Evolutionary conservation across 805 yeast species (phyloP).

Genomic region (Zygoascus flipseniorum): DNA sequence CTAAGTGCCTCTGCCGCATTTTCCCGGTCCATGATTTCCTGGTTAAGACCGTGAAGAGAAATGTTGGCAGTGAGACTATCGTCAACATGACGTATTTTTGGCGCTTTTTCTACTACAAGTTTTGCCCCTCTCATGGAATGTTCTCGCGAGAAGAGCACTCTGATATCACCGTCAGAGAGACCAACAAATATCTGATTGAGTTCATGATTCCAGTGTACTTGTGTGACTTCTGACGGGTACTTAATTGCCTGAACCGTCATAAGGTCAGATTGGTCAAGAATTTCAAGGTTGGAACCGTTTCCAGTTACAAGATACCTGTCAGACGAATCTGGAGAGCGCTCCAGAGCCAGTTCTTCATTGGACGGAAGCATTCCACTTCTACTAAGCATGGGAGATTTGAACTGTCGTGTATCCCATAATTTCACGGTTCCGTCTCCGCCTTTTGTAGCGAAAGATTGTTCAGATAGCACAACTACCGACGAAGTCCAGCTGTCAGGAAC

Average conservation of each 20-base stretch:
- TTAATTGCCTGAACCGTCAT: slow-evolving; percentile 14
- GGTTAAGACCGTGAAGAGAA: slow-evolving; percentile 22
- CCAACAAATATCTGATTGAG: slow-evolving; percentile 28
- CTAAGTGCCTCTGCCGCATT: slow-evolving; percentile 4
- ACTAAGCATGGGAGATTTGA: slow-evolving; percentile 16
- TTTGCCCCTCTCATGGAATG: slow-evolving; percentile 24
- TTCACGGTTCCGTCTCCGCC: slow-evolving; percentile 21
- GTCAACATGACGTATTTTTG: slow-evolving; percentile 26
- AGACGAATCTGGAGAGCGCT: slow-evolving; percentile 20
- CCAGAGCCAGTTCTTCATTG: slow-evolving; percentile 14
- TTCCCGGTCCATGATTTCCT: slow-evolving; percentile 13
- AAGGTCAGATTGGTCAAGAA: slow-evolving; percentile 25
- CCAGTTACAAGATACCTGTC: slow-evolving; percentile 22
- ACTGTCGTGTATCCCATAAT: slow-evolving; percentile 25
- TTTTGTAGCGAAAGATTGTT: slow-evolving; percentile 17
- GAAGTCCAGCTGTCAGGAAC: slow-evolving; percentile 13
- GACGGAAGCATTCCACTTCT: slow-evolving; percentile 11
- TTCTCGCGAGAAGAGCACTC: slow-evolving; percentile 23
- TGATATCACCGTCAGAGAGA: slow-evolving; percentile 20
- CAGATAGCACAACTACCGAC: slow-evolving; percentile 4
- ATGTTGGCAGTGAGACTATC: slow-evolving; percentile 21
- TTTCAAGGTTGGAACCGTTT: slow-evolving; percentile 15
- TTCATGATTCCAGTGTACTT: slow-evolving; percentile 22
- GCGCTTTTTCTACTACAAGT: slow-evolving; percentile 20
- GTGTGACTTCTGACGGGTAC: slow-evolving; percentile 6